Conservation (phyloP, 2,329 filamentous ascomycete species). For the Aspergillus fumigatiaffinis region DNA sequence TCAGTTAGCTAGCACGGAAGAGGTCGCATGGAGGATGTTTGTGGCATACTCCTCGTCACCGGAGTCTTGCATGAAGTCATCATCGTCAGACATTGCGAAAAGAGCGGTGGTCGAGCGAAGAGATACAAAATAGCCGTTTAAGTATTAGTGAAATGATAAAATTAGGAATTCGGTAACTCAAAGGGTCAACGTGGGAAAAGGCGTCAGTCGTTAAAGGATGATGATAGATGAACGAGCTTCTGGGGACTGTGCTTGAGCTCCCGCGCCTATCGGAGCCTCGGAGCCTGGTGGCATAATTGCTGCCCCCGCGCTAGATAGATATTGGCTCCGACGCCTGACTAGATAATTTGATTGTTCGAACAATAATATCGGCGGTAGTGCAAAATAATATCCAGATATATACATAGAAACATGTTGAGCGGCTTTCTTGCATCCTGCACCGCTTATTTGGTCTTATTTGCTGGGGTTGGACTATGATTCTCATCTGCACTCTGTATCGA, state of each 20-base stretch:
- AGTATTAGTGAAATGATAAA: not conserved
- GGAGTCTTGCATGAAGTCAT: slow-evolving; percentile 92
- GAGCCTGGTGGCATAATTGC: not conserved
- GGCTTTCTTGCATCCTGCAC: not conserved
- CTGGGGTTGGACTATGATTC: not conserved
- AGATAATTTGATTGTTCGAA: not conserved
- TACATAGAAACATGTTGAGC: not conserved
- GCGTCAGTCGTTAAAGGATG: slow-evolving; percentile 1
- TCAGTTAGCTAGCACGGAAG: slow-evolving; percentile 19
- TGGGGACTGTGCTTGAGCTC: slow-evolving; percentile 1
- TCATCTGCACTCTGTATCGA: not conserved
- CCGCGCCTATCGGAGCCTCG: slow-evolving; percentile 19
- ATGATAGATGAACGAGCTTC: slow-evolving; percentile 4
- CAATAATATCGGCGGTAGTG: not conserved
- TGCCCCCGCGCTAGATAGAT: not conserved
- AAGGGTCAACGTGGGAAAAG: not conserved
- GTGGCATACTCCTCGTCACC: slow-evolving; percentile 72
- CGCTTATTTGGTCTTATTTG: not conserved
- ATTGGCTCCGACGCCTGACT: not conserved
- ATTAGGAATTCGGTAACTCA: not conserved
- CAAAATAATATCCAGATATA: not conserved
- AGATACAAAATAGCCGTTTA: not conserved
- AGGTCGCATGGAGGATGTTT: not conserved
- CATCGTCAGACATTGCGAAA: slow-evolving; percentile 68
- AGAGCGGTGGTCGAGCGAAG: not conserved